Conservation (phyloP, 768 basidiomycete species). For the Mycena polygramma region DNA sequence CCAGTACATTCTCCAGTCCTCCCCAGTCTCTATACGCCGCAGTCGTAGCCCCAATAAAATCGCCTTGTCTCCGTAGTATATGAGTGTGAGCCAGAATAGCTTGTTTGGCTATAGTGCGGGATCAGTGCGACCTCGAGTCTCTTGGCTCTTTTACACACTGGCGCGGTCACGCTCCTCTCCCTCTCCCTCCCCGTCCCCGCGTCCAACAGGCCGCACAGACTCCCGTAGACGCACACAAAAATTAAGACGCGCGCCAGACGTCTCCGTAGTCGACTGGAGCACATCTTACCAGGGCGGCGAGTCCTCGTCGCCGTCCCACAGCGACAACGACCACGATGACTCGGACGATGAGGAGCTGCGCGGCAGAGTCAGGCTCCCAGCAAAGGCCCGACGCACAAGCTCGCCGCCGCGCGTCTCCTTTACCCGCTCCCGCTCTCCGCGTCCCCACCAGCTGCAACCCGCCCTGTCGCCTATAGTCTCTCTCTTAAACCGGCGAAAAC, state of each 20-base stretch:
- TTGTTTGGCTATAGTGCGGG: not conserved
- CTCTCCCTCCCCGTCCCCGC: slow-evolving; percentile 74
- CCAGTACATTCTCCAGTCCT: too few species aligned
- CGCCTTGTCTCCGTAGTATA: too few species aligned
- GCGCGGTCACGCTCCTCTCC: slow-evolving; percentile 84
- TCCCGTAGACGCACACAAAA: slow-evolving; percentile 55
- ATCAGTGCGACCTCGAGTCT: not conserved
- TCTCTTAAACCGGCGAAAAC: slow-evolving; percentile 58
- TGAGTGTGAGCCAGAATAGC: not conserved
- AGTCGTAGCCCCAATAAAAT: too few species aligned
- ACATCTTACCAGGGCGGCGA: slow-evolving; percentile 87
- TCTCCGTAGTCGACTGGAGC: slow-evolving; percentile 74
- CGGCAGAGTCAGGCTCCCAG: slow-evolving; percentile 30
- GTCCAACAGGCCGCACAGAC: slow-evolving; percentile 61
- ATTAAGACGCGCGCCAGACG: slow-evolving; percentile 43
- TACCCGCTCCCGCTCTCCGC: slow-evolving; percentile 81
- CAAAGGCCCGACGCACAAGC: slow-evolving; percentile 38
- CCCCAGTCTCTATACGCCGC: too few species aligned
- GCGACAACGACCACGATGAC: slow-evolving; percentile 62
- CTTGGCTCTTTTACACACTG: slow-evolving; percentile 64
- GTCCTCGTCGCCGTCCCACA: slow-evolving; percentile 30
- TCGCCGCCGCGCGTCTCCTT: slow-evolving; percentile 61
- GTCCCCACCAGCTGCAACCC: slow-evolving; percentile 31
- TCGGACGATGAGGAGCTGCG: slow-evolving; percentile 61
- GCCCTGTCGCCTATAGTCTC: slow-evolving; percentile 57